Conservation (phyloP, 2,329 filamentous ascomycete genomes). For the Stachybotrys chartarum region DNA sequence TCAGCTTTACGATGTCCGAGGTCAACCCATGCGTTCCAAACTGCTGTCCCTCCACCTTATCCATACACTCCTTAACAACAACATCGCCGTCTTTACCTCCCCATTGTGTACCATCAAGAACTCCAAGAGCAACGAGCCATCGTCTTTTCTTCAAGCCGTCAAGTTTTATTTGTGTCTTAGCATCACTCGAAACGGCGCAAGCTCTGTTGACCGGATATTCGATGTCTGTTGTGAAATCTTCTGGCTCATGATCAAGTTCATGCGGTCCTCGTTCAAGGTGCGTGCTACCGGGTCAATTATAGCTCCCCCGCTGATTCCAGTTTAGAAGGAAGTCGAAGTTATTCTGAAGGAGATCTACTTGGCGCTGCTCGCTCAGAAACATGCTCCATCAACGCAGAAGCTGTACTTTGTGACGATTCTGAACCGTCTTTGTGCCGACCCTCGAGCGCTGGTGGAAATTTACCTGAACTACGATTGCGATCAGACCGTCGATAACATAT, state of each 20-base stretch:
- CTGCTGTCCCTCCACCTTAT: conserved; percentile 92
- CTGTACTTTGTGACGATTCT: conserved; percentile 84
- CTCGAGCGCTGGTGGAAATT: conserved; percentile 82
- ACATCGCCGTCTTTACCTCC: conserved; percentile 84
- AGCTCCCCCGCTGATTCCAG: conserved; percentile 14
- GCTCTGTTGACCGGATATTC: conserved; percentile 85
- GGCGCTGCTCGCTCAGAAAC: conserved; percentile 80
- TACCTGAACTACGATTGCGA: conserved; percentile 99
- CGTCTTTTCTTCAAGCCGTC: conserved; percentile 86
- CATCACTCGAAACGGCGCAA: conserved; percentile 90
- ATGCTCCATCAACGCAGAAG: conserved; percentile 84
- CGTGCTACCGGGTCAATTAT: conserved; percentile 10
- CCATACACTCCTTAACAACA: conserved; percentile 90
- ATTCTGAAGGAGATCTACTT: conserved; percentile 97
- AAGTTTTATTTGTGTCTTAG: conserved; percentile 96
- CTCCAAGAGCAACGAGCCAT: conserved; percentile 81
- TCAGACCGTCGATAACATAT: conserved; percentile 91
- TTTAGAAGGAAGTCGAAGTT: conserved; percentile 89
- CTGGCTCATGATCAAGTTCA: conserved; percentile 91
- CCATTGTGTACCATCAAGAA: conserved; percentile 88
- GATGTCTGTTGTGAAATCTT: conserved; percentile 97
- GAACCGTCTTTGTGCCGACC: conserved; percentile 76
- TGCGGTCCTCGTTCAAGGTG: conserved; percentile 90
- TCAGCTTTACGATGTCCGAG: conserved; percentile 85
- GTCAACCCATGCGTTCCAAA: conserved; percentile 96